phyloP scores from a whole-genome alignment of 23 red algal species.

The Cyanidiococcus yangmingshanensis region DNA sequence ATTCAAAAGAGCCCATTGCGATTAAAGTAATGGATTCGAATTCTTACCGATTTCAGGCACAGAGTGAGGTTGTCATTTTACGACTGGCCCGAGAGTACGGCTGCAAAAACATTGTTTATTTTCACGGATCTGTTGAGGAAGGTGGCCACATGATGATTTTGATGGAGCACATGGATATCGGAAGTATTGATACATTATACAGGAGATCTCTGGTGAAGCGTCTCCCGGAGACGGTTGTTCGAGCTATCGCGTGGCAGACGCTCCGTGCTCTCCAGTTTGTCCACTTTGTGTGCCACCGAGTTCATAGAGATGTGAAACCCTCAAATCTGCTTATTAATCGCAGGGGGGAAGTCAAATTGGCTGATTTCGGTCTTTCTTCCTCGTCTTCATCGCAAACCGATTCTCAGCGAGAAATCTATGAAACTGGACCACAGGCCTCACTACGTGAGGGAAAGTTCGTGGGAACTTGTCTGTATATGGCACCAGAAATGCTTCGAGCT shows the following conservation, averaged over 20 bases:
- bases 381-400: neutral
- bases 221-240: neutral
- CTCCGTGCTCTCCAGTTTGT: conserved; percentile 21
- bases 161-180: conserved; percentile 13
- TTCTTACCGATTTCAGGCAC: neutral
- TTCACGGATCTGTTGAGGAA: neutral
- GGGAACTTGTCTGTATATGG: conserved; percentile 41
- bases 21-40: conserved; percentile 1
- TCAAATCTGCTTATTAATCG: conserved; percentile 18
- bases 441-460: conserved; percentile 3
- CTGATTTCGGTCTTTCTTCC: conserved; percentile 27
- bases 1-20: neutral
- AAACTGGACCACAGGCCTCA: neutral
- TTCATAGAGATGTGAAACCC: conserved; percentile 28
- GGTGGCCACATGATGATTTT: neutral
- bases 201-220: neutral
- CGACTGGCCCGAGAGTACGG: neutral
- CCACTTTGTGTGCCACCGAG: conserved; percentile 9
- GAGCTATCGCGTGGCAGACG: conserved; percentile 22
- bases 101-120: conserved; percentile 11
- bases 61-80: neutral
- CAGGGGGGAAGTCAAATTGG: conserved; percentile 24
- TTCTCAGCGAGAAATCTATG: neutral
- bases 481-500: conserved; percentile 82
- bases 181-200: neutral